Evolutionary conservation across 1,139 yeast genomes (phyloP).

Genomic region (Yamadazyma friedrichii): DNA sequence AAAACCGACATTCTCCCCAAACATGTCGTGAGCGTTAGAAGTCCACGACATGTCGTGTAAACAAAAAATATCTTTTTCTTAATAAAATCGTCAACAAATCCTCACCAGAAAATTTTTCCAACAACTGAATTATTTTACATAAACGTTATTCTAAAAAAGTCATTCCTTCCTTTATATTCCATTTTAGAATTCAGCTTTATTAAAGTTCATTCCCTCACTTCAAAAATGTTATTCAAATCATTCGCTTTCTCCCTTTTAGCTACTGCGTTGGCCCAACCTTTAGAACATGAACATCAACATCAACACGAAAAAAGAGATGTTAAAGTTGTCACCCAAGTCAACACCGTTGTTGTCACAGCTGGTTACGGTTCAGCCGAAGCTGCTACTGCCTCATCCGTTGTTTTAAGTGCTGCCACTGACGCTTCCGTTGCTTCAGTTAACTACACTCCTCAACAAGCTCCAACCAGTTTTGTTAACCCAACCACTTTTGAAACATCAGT

Average conservation of each 20-base stretch:
- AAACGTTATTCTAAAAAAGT: slow-evolving; percentile 8
- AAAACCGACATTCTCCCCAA: no score
- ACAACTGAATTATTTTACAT: neutral
- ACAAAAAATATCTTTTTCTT: neutral
- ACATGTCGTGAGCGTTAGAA: neutral
- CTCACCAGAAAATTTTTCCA: slow-evolving; percentile 2
- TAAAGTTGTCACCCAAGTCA: slow-evolving; percentile 33
- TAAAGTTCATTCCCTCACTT: neutral
- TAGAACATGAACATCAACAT: slow-evolving; percentile 32
- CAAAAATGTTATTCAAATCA: slow-evolving; percentile 50
- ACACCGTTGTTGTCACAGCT: slow-evolving; percentile 35
- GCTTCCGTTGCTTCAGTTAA: slow-evolving; percentile 18
- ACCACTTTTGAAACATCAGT: slow-evolving; percentile 19
- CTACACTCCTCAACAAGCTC: slow-evolving; percentile 22
- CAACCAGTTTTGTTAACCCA: slow-evolving; percentile 28
- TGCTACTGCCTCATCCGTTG: slow-evolving; percentile 26
- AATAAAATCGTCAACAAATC: slow-evolving; percentile 4
- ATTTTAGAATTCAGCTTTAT: slow-evolving; percentile 5
- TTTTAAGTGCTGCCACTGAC: slow-evolving; percentile 22
- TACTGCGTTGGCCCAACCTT: slow-evolving; percentile 33
- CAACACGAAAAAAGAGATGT: slow-evolving; percentile 39
- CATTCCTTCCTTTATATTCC: slow-evolving; percentile 9
- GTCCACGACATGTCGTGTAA: slow-evolving; percentile 3
- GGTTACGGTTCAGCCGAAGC: slow-evolving; percentile 30
- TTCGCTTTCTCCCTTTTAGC: slow-evolving; percentile 25